A percentile compares a stretch with the other conserved stretches of the same genome.
These are phyloP conservation scores for Fusarium foetens DNA, from an alignment of 2,329 filamentous ascomycete species.

Conservation along the genomic window DNA sequence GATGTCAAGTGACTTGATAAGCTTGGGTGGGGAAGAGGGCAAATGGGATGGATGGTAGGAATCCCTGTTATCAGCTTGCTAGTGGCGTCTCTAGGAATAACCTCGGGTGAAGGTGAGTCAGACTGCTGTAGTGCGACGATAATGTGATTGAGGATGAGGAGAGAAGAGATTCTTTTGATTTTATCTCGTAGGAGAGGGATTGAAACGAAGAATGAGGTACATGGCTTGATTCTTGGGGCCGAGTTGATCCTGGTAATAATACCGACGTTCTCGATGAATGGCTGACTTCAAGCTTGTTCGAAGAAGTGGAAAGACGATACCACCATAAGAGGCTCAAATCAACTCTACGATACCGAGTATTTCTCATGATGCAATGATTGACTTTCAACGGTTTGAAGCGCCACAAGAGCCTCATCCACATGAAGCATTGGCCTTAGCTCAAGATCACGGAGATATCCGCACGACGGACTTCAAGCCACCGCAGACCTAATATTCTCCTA, in stretches of 20 bases:
- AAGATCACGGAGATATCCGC: not conserved
- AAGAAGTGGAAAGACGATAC: fast-evolving
- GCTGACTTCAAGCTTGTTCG: too few relatives aligned
- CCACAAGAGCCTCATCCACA: conserved; percentile 14
- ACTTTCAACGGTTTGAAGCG: not conserved
- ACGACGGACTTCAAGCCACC: not conserved
- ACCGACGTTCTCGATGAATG: fast-evolving
- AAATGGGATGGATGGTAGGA: not conserved
- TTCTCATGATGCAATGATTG: not conserved
- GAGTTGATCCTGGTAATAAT: not conserved
- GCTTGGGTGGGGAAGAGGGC: not conserved
- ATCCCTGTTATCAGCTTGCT: conserved; percentile 6
- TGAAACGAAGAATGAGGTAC: too few relatives aligned
- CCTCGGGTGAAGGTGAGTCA: not conserved
- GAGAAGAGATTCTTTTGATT: not conserved
- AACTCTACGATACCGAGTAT: not conserved
- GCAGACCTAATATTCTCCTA: not conserved
- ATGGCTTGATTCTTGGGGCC: too few relatives aligned
- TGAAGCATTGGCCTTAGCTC: not conserved
- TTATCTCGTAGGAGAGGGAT: not conserved
- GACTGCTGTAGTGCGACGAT: not conserved
- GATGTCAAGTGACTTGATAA: conserved; percentile 11
- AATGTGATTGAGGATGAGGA: not conserved
- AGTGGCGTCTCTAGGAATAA: not conserved
- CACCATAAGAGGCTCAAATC: not conserved